Evolutionary conservation across 768 basidiomycete genomes (phyloP), one percentile per base, ranked within the genome.

Genomic region (Russula foetens): DNA sequence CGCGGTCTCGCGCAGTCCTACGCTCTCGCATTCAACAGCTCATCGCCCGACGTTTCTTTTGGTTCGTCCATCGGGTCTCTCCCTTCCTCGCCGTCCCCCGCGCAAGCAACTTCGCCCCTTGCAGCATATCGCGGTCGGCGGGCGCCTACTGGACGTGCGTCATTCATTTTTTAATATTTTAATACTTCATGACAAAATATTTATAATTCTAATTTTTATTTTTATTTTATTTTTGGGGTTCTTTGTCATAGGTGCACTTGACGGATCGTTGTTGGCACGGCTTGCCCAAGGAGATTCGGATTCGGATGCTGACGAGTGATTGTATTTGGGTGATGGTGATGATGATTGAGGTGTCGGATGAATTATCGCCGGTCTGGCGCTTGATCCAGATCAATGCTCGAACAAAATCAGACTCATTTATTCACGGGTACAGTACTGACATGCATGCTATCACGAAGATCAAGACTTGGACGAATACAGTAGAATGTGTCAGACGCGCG

Each of bases 101-200:
- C 44, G 2, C 59, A 59, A 29, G 43, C 53, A 5, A 31, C 26
- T 0, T 66, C 63, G 1, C 64, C 64, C 7, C 57, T 65, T 23
- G 65, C 58, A n/a, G 59, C 65, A 9, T 66, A 66, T 39, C 65
- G 65, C 17, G 65, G 65, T 7, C 65, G 65, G 24, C 59, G 65
- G 21, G 63, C 59, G 21, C 54, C 55, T 29, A 56, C 62, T 17
- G 65, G 63, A 24, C 65, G 65, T 66, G 48, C 50, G 65, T 64
- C 41, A 11, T 21, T 29, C n/a, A n/a, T 56, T 56, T 19, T 8
- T 26, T 4, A 9, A 33, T 24, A 29, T 46, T 43, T 51, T 26
- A 28, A 41, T 17, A 39, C 15, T 4, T 33, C 9, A 35, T 35
- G 11, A 35, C 35, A 11, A 35, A 35, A 9, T 4, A 9, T 24